Evolutionary conservation across 2,329 filamentous ascomycete species (phyloP).

Genomic region (Botrytis byssoidea): DNA sequence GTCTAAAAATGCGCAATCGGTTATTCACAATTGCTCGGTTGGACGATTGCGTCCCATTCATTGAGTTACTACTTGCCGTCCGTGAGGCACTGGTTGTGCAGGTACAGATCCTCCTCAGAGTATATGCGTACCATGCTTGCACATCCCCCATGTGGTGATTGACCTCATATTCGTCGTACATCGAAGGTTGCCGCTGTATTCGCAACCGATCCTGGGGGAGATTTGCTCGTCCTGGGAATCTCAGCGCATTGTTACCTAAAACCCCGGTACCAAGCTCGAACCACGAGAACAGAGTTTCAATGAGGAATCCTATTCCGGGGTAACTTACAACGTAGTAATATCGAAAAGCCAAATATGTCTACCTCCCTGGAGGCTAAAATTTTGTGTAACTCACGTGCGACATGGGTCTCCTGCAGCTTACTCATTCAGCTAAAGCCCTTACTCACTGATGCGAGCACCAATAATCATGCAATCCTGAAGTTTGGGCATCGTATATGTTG

Average conservation of each 20-base stretch:
- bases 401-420: slow-evolving; percentile 1
- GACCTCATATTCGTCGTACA: not conserved
- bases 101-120: too few species aligned
- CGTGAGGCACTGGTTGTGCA: not conserved
- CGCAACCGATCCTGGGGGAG: not conserved
- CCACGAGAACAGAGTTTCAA: not conserved
- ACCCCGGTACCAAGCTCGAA: not conserved
- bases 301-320: not conserved
- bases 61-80: not conserved
- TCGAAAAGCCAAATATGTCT: not conserved
- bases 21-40: not conserved
- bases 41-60: not conserved
- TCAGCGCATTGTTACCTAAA: not conserved
- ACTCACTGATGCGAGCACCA: not conserved
- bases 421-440: not conserved
- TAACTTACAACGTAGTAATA: not conserved
- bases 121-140: not conserved
- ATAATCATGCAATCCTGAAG: not conserved
- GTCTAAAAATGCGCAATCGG: not conserved
- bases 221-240: not conserved
- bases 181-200: not conserved
- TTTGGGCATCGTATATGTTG: not conserved
- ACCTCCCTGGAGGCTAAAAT: not conserved
- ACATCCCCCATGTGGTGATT: not conserved
- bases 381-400: not conserved